Base-by-base conservation (phyloP, 2,329 filamentous ascomycete genomes). In the Beauveria australis region DNA sequence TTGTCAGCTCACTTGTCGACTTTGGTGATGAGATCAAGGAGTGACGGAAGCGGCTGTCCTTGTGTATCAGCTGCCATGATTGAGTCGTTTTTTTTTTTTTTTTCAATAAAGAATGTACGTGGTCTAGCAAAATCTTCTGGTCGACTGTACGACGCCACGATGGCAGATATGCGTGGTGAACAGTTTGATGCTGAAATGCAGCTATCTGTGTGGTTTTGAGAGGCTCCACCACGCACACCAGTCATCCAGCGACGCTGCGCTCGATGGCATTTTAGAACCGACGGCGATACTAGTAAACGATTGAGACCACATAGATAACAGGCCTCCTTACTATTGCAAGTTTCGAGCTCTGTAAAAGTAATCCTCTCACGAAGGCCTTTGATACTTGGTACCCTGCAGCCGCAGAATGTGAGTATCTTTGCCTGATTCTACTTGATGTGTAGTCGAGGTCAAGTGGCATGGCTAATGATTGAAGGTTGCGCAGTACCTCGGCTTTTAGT, bases 1-100 rank as follows among this genome's bases (percentile, higher is more conserved):
- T 18, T 19, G 40, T 57, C 37, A 19, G 56, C 70, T 67, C 69
- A 79, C 76, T 75, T 79, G 68, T 79, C 77, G 46, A 63, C 54
- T 61, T 68, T 60, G 47, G 56, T 56, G 44, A 64, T 64, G 53
- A 64, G 61, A 18, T 64, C 55, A 7, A 63, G 54, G 30, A 63
- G 47, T 12, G 59, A 52, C 9, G 59, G 59, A 9, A 56, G 52
- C 3, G 51, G 7, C 51, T 53, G 6, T 16, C 33, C 33, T 19
- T 24, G 33, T 33, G 51, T 24, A 9, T 33, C 16, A 12, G 19
- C 8, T 18, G 14, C 19, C 51, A 53, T 53, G 51, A 10, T 53
- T 33, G 30, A 14, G 30, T 33, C 4, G 4, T 33, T 33, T 28
- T 28, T 9, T 28, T 33, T 33, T 14, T 5, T 14, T 5, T 33